Evolutionary conservation across 140 eudicot genomes (phyloP).

Genomic region (Stevia rebaudiana): DNA sequence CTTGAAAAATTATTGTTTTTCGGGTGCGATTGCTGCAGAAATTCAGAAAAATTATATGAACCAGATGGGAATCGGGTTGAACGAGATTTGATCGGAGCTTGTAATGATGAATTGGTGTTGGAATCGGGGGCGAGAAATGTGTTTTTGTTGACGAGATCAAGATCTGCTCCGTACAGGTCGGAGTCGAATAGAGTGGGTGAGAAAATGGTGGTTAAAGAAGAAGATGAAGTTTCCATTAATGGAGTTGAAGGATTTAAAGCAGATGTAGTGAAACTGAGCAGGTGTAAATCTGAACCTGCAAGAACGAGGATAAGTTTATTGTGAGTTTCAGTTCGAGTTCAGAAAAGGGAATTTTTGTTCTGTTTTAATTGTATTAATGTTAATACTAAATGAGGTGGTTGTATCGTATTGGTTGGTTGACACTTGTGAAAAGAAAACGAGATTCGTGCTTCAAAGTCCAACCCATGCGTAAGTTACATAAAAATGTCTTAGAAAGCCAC

Average conservation of each 20-base stretch:
- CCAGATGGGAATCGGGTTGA: slow-evolving; percentile 2
- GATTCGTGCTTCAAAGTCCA: no score
- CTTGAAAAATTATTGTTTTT: slow-evolving; percentile 13
- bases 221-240: slow-evolving; percentile 2
- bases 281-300: slow-evolving; percentile 71
- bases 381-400: background rate
- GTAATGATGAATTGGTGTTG: background rate
- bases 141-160: slow-evolving; percentile 60
- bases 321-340: slow-evolving; percentile 13
- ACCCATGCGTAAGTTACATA: no score
- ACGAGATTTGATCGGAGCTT: background rate
- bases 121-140: slow-evolving; percentile 52
- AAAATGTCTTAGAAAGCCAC: no score
- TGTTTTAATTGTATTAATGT: background rate
- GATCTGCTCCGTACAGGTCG: slow-evolving; percentile 77
- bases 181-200: background rate
- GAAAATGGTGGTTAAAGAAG: background rate
- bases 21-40: slow-evolving; percentile 30
- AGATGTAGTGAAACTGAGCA: slow-evolving; percentile 34
- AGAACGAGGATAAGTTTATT: slow-evolving; percentile 48
- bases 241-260: slow-evolving; percentile 17
- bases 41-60: slow-evolving; percentile 17
- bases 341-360: background rate
- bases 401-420: no score
- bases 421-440: no score